Evolutionary conservation across 2,329 filamentous ascomycete genomes (phyloP).

Genomic region (Aspergillus aculeatus): DNA sequence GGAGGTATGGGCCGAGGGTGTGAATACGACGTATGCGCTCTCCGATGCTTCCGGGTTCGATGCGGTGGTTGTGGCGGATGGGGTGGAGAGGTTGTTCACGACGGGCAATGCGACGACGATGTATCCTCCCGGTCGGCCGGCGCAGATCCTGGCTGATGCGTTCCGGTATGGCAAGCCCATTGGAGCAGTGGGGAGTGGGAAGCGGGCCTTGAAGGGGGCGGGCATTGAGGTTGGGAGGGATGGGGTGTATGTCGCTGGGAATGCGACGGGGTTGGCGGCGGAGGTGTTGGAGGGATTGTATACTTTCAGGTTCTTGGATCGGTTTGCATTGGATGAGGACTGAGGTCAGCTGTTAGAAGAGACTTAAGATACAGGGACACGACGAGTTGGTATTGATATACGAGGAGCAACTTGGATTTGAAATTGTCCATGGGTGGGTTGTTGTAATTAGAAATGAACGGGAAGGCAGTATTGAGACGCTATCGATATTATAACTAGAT

Average conservation of each 20-base stretch:
- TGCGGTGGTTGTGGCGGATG: slow-evolving; percentile 56
- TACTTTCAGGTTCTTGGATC: slow-evolving; percentile 64
- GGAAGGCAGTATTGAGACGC: too few relatives aligned
- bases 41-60: slow-evolving; percentile 53
- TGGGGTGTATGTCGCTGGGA: slow-evolving; percentile 35
- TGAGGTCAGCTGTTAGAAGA: neutral
- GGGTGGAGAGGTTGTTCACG: slow-evolving; percentile 54
- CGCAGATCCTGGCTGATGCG: slow-evolving; percentile 60
- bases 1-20: slow-evolving; percentile 54
- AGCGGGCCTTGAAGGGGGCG: slow-evolving; percentile 39
- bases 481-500: too few relatives aligned
- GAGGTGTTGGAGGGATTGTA: slow-evolving; percentile 59
- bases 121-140: slow-evolving; percentile 62
- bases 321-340: slow-evolving; percentile 58
- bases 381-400: too few relatives aligned
- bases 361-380: too few relatives aligned
- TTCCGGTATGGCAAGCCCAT: slow-evolving; percentile 71
- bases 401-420: too few relatives aligned
- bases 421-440: too few relatives aligned
- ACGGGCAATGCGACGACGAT: slow-evolving; percentile 49
- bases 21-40: slow-evolving; percentile 63
- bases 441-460: too few relatives aligned
- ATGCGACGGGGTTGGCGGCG: slow-evolving; percentile 43
- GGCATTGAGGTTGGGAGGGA: slow-evolving; percentile 43
- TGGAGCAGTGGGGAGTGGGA: slow-evolving; percentile 54